Percentiles rank a stretch among this genome's conserved stretches.
Conservation (phyloP, 495 filamentous ascomycete species). For the Penicillium samsonianum region DNA sequence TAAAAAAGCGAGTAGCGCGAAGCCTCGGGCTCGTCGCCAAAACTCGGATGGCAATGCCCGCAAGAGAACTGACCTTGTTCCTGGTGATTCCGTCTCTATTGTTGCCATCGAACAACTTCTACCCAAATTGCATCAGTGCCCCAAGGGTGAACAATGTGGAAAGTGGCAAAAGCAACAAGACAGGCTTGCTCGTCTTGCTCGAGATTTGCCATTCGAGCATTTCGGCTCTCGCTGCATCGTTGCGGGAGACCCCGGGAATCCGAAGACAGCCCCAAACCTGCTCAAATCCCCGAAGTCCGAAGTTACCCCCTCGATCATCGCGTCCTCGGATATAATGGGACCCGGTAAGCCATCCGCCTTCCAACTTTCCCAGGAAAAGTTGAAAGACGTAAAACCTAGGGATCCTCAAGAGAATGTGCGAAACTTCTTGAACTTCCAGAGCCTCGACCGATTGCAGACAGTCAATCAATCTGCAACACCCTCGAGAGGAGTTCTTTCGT, state of each 20-base stretch:
- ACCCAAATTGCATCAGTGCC: constrained; percentile 81
- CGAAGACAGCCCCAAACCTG: constrained; percentile 55
- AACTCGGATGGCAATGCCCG: constrained; percentile 39
- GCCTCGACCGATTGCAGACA: constrained; percentile 46
- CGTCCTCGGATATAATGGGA: constrained; percentile 87
- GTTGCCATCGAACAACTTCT: constrained; percentile 88
- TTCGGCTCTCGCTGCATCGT: constrained; percentile 42
- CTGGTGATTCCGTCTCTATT: constrained; percentile 83
- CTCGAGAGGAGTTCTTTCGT: constrained; percentile 52
- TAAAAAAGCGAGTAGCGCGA: neutral
- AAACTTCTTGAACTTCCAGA: constrained; percentile 82
- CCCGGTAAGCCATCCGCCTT: constrained; percentile 56
- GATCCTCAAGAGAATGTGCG: constrained; percentile 92
- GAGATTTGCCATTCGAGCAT: constrained; percentile 22
- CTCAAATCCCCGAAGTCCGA: constrained; percentile 38
- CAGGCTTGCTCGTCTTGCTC: constrained; percentile 20
- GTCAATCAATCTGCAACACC: constrained; percentile 44
- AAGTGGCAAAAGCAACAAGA: constrained; percentile 74
- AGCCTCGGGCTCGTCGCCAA: constrained; percentile 7
- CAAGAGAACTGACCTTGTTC: constrained; percentile 64
- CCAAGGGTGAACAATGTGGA: constrained; percentile 84
- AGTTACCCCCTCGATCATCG: constrained; percentile 69
- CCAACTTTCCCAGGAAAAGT: constrained; percentile 67
- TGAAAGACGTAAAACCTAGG: constrained; percentile 63
- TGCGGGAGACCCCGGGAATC: constrained; percentile 70